These are phyloP conservation scores for Clitopilus hobsonii DNA, from an alignment of 768 basidiomycete species.

Conservation along the genomic window DNA sequence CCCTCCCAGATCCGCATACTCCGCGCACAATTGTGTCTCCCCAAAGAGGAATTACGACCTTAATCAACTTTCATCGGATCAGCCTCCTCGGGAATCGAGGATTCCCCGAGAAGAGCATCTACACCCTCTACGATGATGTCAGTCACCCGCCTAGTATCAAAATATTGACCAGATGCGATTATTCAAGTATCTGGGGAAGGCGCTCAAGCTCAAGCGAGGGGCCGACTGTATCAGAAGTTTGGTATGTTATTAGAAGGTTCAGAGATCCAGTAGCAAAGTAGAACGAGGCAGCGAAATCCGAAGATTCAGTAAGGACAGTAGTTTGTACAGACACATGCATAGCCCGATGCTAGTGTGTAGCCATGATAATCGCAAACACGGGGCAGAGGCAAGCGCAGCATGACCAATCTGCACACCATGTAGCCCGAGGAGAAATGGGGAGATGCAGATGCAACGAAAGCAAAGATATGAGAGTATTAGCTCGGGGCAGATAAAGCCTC, in stretches of 20 bases:
- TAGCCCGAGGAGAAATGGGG: background rate
- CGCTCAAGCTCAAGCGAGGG: background rate
- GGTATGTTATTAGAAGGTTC: background rate
- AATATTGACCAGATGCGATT: too few relatives aligned
- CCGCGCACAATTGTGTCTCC: too few relatives aligned
- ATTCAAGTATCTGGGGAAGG: background rate
- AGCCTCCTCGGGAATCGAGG: too few relatives aligned
- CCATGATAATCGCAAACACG: background rate
- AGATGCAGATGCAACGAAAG: background rate
- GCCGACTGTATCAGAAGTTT: background rate
- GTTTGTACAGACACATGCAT: background rate
- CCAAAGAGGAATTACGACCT: too few relatives aligned
- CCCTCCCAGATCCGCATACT: too few relatives aligned
- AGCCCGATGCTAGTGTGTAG: background rate
- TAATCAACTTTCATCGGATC: too few relatives aligned
- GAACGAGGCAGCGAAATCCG: background rate
- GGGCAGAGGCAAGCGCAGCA: background rate
- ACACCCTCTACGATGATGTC: too few relatives aligned
- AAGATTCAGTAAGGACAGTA: background rate
- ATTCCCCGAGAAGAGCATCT: too few relatives aligned
- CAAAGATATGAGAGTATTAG: background rate
- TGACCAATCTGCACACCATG: background rate
- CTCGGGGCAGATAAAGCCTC: background rate
- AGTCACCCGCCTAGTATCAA: too few relatives aligned
- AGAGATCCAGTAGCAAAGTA: background rate